Evolutionary conservation across 1,284 basidiomycete genomes (phyloP), one percentile per base, ranked within the genome.

Genomic region (Ustilago cynodontis): DNA sequence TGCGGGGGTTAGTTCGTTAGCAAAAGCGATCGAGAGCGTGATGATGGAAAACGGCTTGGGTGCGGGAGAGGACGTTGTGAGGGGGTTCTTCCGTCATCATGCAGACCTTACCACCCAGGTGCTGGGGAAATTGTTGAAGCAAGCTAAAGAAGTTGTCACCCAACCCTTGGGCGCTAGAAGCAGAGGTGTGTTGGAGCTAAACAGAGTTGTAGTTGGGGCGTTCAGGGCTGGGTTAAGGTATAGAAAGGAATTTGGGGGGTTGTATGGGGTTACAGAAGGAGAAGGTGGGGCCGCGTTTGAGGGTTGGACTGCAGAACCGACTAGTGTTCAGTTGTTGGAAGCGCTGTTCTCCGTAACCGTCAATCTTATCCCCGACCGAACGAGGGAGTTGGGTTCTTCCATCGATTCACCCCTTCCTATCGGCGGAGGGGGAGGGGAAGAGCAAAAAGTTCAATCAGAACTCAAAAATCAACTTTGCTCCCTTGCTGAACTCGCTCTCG

Each of bases 81-180:
- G 95, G 31, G 88, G 90, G 9, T 98, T 98, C 87, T 97, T 98
- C 89, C 89, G 93, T 49, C 87, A 89, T 28, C 89, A 91, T 70
- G 90, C 94, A 37, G 59, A 86, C n/a, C 56, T 69, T 16, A 67
- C 70, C 13, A 49, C 35, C 11, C 26, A 28, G 5, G 70, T 83
- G 37, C 41, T 81, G 29, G 75, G 64, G 29, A 63, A 60, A 58
- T 62, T 83, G 31, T 56, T 71, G n/a, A 59, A 54, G 45, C 68
- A 57, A 41, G 51, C 59, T 16, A 65, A 62, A 57, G n/a, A 43
- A 9, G 61, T 59, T 1, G 56, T 69, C 26, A 35, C 68, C 2
- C 64, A 74, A 35, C 53, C 70, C 20, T 43, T 77, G 24, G 35
- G 62, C 1, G 37, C 6, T 4, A 41, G 78, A 8, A 69, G 71